Evolutionary conservation across 768 basidiomycete genomes (phyloP).

Genomic region (Lactifluus hygrophoroides): DNA sequence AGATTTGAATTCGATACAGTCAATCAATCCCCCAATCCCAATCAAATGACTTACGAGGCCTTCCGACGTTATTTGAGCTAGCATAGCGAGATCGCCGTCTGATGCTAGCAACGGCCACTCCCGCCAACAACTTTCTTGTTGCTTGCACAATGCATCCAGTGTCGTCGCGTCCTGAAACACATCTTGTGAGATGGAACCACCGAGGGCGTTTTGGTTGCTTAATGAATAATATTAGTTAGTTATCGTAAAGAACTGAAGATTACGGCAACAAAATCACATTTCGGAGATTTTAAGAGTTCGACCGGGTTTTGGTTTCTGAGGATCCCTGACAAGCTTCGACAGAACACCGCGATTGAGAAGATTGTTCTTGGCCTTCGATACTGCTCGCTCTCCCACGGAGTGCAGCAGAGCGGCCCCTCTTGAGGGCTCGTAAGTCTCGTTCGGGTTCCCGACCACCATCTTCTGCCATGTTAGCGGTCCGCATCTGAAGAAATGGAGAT

Average conservation of each 20-base stretch:
- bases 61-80: conserved; percentile 78
- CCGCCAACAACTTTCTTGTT: conserved; percentile 50
- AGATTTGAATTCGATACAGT: background rate
- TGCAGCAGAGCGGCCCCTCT: conserved; percentile 49
- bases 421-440: conserved; percentile 58
- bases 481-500: background rate
- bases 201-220: conserved; percentile 61
- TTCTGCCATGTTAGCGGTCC: conserved; percentile 24
- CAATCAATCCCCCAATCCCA: background rate
- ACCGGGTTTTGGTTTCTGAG: conserved; percentile 57
- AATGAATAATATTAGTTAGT: background rate
- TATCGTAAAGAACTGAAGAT: background rate
- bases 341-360: conserved; percentile 59
- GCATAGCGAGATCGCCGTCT: conserved; percentile 71
- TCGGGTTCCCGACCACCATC: conserved; percentile 73
- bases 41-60: conserved; percentile 42
- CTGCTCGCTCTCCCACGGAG: conserved; percentile 44
- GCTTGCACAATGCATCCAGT: conserved; percentile 47
- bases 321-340: conserved; percentile 57
- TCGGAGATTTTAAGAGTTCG: conserved; percentile 73
- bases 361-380: conserved; percentile 47
- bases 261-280: conserved; percentile 30
- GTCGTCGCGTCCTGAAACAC: conserved; percentile 64
- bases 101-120: conserved; percentile 75
- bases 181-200: conserved; percentile 54